Evolutionary conservation across 345 rosid species (phyloP).

Genomic region (Ceriops tagal): DNA sequence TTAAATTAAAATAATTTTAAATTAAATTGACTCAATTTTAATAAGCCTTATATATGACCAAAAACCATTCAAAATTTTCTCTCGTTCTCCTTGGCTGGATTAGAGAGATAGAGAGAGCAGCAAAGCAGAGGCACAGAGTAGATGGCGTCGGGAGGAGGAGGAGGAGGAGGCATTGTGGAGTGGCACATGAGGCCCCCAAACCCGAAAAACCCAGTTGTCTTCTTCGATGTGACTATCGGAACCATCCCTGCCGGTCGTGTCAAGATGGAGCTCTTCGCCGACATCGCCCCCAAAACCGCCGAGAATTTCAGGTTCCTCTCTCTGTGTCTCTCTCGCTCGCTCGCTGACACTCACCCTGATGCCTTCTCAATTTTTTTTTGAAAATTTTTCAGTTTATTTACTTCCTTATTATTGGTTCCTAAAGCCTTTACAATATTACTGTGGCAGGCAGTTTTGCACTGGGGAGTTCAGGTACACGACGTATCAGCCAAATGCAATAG

Average conservation of each 20-base stretch:
- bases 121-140: too few relatives aligned
- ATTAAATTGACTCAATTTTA: too few relatives aligned
- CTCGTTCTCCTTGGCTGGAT: too few relatives aligned
- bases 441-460: constrained; percentile 87
- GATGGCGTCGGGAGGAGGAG: constrained; percentile 43
- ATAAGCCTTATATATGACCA: too few relatives aligned
- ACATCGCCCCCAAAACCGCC: constrained; percentile 82
- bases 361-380: neutral
- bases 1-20: too few relatives aligned
- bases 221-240: constrained; percentile 90
- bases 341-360: neutral
- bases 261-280: constrained; percentile 99
- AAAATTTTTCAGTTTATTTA: neutral
- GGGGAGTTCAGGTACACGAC: constrained; percentile 74
- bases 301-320: constrained; percentile 75
- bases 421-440: neutral
- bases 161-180: constrained; percentile 55
- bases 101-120: too few relatives aligned
- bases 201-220: constrained; percentile 94
- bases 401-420: neutral
- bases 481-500: neutral
- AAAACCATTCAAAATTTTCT: too few relatives aligned
- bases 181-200: constrained; percentile 94
- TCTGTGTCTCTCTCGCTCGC: too few relatives aligned
- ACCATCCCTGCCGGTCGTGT: constrained; percentile 87